phyloP scores from a whole-genome alignment of 306 rosid genomes.

The Cicer arietinum region DNA sequence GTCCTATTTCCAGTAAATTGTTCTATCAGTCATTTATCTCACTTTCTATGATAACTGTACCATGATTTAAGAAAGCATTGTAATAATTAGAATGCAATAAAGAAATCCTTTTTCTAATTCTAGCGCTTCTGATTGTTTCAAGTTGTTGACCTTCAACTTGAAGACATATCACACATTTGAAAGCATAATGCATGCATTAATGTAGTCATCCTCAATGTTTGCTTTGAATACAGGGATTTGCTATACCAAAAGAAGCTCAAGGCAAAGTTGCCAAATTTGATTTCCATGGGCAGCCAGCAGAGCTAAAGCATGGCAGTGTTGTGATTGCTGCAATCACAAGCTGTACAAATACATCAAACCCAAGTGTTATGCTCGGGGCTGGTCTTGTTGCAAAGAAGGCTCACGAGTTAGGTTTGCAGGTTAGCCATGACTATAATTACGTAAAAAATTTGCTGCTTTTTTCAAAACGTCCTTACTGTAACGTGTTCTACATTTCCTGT shows the following conservation, averaged over 20 bases:
- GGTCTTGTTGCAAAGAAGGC: slow-evolving; percentile 96
- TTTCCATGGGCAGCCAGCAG: slow-evolving; percentile 89
- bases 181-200: slow-evolving; percentile 32
- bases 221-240: slow-evolving; percentile 74
- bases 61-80: neutral
- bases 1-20: slow-evolving; percentile 14
- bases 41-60: slow-evolving; percentile 25
- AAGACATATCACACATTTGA: slow-evolving; percentile 25
- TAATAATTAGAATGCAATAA: slow-evolving; percentile 24
- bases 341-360: slow-evolving; percentile 98
- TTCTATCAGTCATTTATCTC: slow-evolving; percentile 15
- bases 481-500: slow-evolving; percentile 13
- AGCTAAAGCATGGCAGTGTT: slow-evolving; percentile 90
- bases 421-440: slow-evolving; percentile 46
- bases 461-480: slow-evolving; percentile 6
- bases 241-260: slow-evolving; percentile 84
- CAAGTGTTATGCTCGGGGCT: slow-evolving; percentile 98
- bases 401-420: slow-evolving; percentile 85
- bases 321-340: slow-evolving; percentile 99
- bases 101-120: slow-evolving; percentile 21
- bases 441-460: slow-evolving; percentile 15
- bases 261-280: slow-evolving; percentile 82
- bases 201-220: slow-evolving; percentile 22
- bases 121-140: slow-evolving; percentile 31
- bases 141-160: slow-evolving; percentile 39